phyloP scores from a whole-genome alignment of 306 rosid genomes.

The Castanospermum australe region DNA sequence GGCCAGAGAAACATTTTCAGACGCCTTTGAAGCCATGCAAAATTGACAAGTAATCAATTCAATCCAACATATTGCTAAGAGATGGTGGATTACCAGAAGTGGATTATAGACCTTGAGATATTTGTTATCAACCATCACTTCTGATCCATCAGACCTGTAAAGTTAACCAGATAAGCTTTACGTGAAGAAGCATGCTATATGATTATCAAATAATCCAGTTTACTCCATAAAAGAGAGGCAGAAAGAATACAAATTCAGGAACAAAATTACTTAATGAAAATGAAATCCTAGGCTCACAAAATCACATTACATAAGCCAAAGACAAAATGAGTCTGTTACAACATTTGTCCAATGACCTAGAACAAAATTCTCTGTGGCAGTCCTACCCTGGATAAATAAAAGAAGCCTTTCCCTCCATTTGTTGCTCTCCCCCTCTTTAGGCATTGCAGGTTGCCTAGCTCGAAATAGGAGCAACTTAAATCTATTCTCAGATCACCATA shows the following conservation, averaged over 20 bases:
- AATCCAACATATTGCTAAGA: neutral
- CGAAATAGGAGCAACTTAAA: neutral
- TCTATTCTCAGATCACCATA: neutral
- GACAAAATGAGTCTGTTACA: neutral
- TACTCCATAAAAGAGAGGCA: neutral
- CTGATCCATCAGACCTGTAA: constrained; percentile 81
- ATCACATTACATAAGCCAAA: neutral
- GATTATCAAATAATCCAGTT: neutral
- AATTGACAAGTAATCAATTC: neutral
- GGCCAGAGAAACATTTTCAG: neutral
- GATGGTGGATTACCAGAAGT: constrained; percentile 52
- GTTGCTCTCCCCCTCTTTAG: too few species aligned
- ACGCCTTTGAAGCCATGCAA: neutral
- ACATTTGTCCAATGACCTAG: neutral
- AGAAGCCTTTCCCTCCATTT: too few species aligned
- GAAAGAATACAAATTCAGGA: neutral
- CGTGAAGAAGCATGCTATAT: constrained; percentile 10
- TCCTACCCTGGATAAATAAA: neutral
- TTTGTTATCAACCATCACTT: constrained; percentile 81
- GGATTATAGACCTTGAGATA: constrained; percentile 70
- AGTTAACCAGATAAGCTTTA: constrained; percentile 17
- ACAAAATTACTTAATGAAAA: neutral
- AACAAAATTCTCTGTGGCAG: neutral
- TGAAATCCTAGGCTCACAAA: neutral
- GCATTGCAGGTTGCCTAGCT: neutral